These are phyloP conservation scores for Fusarium sp. DNA, from an alignment of 2,329 filamentous ascomycete species.

Conservation along the genomic window DNA sequence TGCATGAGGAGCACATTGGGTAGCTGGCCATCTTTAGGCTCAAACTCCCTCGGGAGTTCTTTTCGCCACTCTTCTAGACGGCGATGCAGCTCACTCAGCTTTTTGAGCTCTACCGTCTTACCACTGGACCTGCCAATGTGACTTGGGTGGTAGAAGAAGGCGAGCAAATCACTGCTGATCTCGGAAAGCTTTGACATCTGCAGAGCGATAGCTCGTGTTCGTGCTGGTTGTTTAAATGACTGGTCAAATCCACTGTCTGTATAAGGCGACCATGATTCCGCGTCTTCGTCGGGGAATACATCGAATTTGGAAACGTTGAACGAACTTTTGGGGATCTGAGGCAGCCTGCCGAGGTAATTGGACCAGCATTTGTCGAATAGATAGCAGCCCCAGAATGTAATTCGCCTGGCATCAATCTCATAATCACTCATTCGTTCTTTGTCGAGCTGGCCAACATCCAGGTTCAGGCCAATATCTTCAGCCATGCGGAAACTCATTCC, in stretches of 20 bases:
- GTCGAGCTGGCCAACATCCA: conserved; percentile 77
- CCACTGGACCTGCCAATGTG: conserved; percentile 71
- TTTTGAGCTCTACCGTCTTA: conserved; percentile 88
- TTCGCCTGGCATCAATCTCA: conserved; percentile 86
- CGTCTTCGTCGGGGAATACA: conserved; percentile 89
- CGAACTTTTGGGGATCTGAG: conserved; percentile 82
- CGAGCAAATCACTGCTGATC: conserved; percentile 90
- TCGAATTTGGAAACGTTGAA: conserved; percentile 90
- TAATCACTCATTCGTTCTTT: conserved; percentile 74
- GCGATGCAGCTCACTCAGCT: conserved; percentile 89
- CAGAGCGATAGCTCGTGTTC: conserved; percentile 83
- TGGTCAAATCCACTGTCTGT: conserved; percentile 83
- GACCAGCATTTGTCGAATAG: conserved; percentile 99
- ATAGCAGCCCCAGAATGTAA: conserved; percentile 98
- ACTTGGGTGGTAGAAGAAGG: conserved; percentile 90
- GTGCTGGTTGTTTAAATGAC: conserved; percentile 78
- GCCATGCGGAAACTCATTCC: conserved; percentile 99
- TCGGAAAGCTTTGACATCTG: conserved; percentile 88
- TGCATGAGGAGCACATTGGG: conserved; percentile 84
- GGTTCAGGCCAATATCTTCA: conserved; percentile 89
- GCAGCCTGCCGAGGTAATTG: conserved; percentile 92
- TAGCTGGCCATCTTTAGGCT: conserved; percentile 87
- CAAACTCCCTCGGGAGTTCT: conserved; percentile 84
- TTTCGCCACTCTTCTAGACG: conserved; percentile 90
- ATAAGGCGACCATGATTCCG: conserved; percentile 86